Base-by-base conservation (phyloP, 164 flowering plant genomes). In the Malania oleifera region DNA sequence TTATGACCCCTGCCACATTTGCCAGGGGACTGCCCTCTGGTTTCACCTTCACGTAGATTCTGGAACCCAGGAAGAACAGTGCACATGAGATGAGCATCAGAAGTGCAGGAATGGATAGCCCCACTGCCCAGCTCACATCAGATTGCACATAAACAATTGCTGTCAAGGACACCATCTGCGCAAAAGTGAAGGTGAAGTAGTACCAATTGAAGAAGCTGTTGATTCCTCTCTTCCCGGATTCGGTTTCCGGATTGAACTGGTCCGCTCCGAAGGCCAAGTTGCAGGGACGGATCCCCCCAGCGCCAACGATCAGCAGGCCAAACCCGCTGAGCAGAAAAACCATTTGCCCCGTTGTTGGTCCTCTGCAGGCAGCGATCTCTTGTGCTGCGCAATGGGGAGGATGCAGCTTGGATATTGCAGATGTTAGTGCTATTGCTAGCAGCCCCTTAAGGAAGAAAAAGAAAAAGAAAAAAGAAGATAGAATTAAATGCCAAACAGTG, bases 191-290 rank as follows among this genome's bases (percentile, higher is more conserved):
- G 22, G 46, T 43, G 46, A 4, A n/a, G 22, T 4, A 8, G 46
- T 17, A 43, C 46, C 46, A 43, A 18, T 43, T 43, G 46, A 43
- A 43, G 46, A 43, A 43, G 22, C 46, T 43, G 22, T n/a, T 43
- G 46, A 18, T 18, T 22, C 46, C 46, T 7, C 22, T n/a, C 46
- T 18, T 43, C 46, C 46, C 46, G 22, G 46, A 17, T 18, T 43
- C 46, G 22, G 46, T 43, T 1, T 18, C 12, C 12, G 46, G 46
- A 10, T 43, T 18, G 46, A 43, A 43, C 22, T 43, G 46, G 46
- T 43, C 46, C 5, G 46, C 46, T 10, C 46, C 46, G 46, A 43
- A 43, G 22, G 46, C 22, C 22, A 43, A 5, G 46, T 10, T 18
- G 46, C 46, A 43, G 4, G 46, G 46, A 5, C 46, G 19, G 22